Conservation (phyloP, 1,284 basidiomycete genomes). For the Moesziomyces sp. region DNA sequence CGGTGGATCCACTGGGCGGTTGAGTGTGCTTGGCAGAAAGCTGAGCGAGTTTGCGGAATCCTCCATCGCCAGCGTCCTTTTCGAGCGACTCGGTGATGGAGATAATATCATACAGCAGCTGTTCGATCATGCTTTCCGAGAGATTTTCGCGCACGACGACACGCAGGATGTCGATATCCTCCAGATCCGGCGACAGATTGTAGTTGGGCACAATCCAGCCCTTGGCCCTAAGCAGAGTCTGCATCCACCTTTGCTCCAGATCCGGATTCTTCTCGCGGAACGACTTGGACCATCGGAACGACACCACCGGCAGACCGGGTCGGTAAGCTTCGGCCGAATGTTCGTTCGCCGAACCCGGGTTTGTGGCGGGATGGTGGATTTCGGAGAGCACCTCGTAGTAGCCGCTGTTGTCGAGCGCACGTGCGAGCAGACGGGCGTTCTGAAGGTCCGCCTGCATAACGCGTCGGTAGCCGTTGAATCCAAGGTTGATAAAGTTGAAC, state of each 20-base stretch:
- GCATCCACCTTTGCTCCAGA: constrained; percentile 85
- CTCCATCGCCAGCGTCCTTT: constrained; percentile 27
- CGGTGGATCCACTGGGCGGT: constrained; percentile 4
- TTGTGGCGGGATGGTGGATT: constrained; percentile 67
- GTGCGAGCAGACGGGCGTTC: constrained; percentile 82
- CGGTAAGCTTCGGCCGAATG: constrained; percentile 73
- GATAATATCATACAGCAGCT: constrained; percentile 64
- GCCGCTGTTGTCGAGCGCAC: constrained; percentile 83
- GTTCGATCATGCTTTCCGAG: constrained; percentile 61
- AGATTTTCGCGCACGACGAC: constrained; percentile 64
- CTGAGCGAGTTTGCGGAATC: constrained; percentile 30
- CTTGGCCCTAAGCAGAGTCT: constrained; percentile 79
- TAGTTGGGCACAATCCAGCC: constrained; percentile 74
- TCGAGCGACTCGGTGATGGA: constrained; percentile 57
- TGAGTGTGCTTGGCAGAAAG: constrained; percentile 13
- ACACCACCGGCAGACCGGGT: constrained; percentile 87
- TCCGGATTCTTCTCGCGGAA: constrained; percentile 56
- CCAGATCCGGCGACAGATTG: constrained; percentile 54
- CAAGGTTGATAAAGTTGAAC: constrained; percentile 75
- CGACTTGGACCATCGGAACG: constrained; percentile 84
- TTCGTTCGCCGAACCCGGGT: constrained; percentile 47
- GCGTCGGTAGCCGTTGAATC: constrained; percentile 64
- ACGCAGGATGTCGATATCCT: constrained; percentile 61
- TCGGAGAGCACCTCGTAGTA: constrained; percentile 75
- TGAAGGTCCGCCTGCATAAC: constrained; percentile 78